A percentile compares a stretch with the other conserved stretches of the same genome.
These are phyloP conservation scores for Penicillium sp. DNA, from an alignment of 2,329 filamentous ascomycete genomes.

Conservation along the genomic window DNA sequence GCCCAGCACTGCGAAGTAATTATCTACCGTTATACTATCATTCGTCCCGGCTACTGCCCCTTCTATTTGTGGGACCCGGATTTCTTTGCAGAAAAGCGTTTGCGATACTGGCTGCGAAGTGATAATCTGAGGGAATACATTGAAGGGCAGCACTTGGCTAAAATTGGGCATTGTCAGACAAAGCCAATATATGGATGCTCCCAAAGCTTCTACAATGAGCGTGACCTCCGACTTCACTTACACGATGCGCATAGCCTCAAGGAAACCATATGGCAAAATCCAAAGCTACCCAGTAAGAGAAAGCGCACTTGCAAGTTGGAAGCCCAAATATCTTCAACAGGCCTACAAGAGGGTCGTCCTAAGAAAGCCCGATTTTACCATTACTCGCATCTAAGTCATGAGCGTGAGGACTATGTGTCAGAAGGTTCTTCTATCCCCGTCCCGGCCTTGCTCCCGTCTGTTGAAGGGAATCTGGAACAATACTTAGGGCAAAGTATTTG, in stretches of 20 bases:
- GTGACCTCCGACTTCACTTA: conserved; percentile 3
- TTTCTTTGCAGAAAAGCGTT: background rate
- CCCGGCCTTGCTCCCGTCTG: background rate
- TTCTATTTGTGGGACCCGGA: conserved; percentile 1
- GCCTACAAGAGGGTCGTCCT: background rate
- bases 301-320: background rate
- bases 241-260: background rate
- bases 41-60: conserved; percentile 2
- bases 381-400: background rate
- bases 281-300: background rate
- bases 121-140: background rate
- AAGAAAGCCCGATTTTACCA: background rate
- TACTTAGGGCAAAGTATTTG: background rate
- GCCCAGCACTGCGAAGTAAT: conserved; percentile 10
- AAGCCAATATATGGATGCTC: background rate
- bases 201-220: background rate
- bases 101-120: conserved; percentile 1
- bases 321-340: background rate
- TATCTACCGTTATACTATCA: conserved; percentile 7
- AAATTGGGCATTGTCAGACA: background rate
- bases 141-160: background rate
- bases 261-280: background rate
- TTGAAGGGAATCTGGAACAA: too few relatives aligned
- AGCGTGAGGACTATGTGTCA: background rate
- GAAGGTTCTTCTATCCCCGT: background rate